Percentiles rank a stretch among this genome's conserved stretches.
phyloP scores from a whole-genome alignment of 2,329 filamentous ascomycete genomes.

The Fusarium oxysporum region DNA sequence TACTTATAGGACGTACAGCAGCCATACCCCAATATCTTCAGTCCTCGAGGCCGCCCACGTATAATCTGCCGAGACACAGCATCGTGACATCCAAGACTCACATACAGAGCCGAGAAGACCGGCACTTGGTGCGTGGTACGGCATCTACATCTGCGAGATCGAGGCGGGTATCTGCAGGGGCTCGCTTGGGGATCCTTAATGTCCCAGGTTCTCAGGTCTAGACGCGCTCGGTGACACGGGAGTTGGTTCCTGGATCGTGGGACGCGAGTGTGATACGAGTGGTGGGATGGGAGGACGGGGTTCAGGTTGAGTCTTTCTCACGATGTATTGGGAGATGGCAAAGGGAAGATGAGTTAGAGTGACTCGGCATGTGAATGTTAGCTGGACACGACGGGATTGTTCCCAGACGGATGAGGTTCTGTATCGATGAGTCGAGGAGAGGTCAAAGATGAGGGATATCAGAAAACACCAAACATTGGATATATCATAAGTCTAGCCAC shows the following conservation, averaged over 20 bases:
- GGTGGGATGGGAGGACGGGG: slow-evolving; percentile 1
- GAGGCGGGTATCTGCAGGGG: slow-evolving; percentile 29
- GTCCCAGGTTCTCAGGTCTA: slow-evolving; percentile 21
- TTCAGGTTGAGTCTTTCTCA: slow-evolving; percentile 16
- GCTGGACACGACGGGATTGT: too few species aligned
- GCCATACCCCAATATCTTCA: background rate
- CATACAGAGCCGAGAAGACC: slow-evolving; percentile 10
- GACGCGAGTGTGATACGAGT: slow-evolving; percentile 35
- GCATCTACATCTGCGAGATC: slow-evolving; percentile 28
- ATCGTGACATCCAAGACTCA: slow-evolving; percentile 1
- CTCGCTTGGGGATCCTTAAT: slow-evolving; percentile 32
- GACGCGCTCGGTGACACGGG: slow-evolving; percentile 11
- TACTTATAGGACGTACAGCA: slow-evolving; percentile 33
- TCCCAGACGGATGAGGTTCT: background rate
- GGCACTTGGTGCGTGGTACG: slow-evolving; percentile 28
- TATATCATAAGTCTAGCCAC: slow-evolving; percentile 42
- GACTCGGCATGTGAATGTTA: background rate
- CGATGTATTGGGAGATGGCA: background rate
- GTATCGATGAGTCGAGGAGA: background rate
- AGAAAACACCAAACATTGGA: slow-evolving; percentile 30
- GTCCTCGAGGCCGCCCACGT: slow-evolving; percentile 9
- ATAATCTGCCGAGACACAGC: slow-evolving; percentile 36
- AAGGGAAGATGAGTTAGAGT: background rate
- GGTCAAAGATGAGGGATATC: background rate
- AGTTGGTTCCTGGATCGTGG: slow-evolving; percentile 35